These are phyloP conservation scores for Cylindricascospora bacillispora DNA, from an alignment of 1,139 yeast genomes.

Conservation along the genomic window DNA sequence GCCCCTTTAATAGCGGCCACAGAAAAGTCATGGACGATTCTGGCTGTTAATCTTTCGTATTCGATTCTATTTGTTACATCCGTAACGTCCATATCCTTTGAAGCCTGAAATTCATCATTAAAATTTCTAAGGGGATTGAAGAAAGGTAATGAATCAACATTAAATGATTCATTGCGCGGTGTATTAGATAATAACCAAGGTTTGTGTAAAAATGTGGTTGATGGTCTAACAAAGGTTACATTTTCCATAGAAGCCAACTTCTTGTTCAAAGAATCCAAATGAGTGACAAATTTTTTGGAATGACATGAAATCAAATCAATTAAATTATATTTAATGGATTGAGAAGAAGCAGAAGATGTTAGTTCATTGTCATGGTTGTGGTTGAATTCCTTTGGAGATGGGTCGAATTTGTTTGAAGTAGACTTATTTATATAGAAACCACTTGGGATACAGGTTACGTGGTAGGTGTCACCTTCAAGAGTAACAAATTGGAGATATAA, in stretches of 20 bases:
- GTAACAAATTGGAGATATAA: constrained; percentile 65
- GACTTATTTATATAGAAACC: constrained; percentile 74
- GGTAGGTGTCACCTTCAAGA: constrained; percentile 65
- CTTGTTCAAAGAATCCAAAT: constrained; percentile 29
- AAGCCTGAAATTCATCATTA: constrained; percentile 82
- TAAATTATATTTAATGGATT: constrained; percentile 26
- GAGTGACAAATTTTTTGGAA: constrained; percentile 29
- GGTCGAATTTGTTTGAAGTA: constrained; percentile 58
- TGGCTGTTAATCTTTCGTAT: constrained; percentile 64
- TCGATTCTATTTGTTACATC: constrained; percentile 55
- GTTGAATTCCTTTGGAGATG: constrained; percentile 31
- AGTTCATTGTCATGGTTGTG: constrained; percentile 2
- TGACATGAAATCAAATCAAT: constrained; percentile 23
- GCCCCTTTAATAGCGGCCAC: constrained; percentile 72
- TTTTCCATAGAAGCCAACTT: constrained; percentile 36
- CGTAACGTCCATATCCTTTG: constrained; percentile 53
- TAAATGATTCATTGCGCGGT: constrained; percentile 14
- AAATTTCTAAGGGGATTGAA: constrained; percentile 48
- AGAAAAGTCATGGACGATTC: constrained; percentile 68
- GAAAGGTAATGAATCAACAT: constrained; percentile 4
- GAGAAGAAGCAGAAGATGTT: too few species aligned
- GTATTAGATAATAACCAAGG: constrained; percentile 60
- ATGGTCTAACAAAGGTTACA: constrained; percentile 48
- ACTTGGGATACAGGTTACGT: constrained; percentile 61
- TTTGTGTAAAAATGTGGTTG: constrained; percentile 44